phyloP scores from a whole-genome alignment of 768 basidiomycete species.

The Antrodiella citrinella region DNA sequence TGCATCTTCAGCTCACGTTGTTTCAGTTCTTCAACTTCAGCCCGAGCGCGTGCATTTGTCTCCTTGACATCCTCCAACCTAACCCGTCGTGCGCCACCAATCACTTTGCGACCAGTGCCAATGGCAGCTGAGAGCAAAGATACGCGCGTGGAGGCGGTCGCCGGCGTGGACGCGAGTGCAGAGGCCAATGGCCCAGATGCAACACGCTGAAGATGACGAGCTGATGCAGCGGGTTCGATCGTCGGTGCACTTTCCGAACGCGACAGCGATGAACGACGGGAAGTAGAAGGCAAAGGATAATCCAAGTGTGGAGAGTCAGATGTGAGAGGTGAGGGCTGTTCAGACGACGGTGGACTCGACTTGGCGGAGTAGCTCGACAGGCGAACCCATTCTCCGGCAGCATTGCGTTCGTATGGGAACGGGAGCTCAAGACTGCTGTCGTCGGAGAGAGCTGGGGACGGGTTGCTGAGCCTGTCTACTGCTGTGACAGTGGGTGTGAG shows the following conservation, averaged over 20 bases:
- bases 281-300: not conserved
- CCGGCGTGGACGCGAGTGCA: conserved; percentile 24
- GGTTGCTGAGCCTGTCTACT: not conserved
- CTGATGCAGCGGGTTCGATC: conserved; percentile 23
- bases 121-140: conserved; percentile 8
- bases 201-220: conserved; percentile 57
- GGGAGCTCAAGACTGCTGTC: not conserved
- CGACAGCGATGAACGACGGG: conserved; percentile 37
- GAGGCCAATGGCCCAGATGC: conserved; percentile 45
- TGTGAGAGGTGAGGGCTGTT: not conserved
- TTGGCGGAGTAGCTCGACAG: not conserved
- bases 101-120: conserved; percentile 15
- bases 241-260: conserved; percentile 60
- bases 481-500: not conserved
- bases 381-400: not conserved
- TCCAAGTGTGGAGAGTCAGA: not conserved
- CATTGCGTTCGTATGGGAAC: not conserved
- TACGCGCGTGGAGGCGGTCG: conserved; percentile 13
- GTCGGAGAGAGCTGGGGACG: not conserved
- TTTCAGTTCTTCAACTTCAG: conserved; percentile 26
- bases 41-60: conserved; percentile 14
- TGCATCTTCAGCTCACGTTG: conserved; percentile 24
- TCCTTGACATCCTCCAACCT: conserved; percentile 21
- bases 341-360: not conserved
- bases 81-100: conserved; percentile 20